phyloP scores from a whole-genome alignment of 1,284 basidiomycete genomes.

The Cystobasidiaceae sp. region DNA sequence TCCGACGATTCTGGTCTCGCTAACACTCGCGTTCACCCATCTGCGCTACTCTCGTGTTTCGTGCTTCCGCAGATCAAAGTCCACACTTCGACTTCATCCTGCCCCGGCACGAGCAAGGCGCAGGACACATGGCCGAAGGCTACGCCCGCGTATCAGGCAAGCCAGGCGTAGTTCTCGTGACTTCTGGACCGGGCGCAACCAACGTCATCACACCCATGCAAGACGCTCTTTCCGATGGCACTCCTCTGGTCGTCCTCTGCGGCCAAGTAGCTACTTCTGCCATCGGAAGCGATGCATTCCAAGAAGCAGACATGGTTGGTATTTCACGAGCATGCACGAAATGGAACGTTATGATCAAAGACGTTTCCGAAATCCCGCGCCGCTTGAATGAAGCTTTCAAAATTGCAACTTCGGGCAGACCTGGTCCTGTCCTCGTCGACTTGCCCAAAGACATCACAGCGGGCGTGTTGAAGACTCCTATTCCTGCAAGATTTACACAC shows the following conservation, averaged over 20 bases:
- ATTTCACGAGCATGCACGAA: slow-evolving; percentile 97
- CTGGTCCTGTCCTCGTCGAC: slow-evolving; percentile 95
- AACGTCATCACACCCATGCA: slow-evolving; percentile 98
- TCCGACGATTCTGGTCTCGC: too few species aligned
- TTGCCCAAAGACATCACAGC: slow-evolving; percentile 97
- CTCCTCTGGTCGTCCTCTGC: slow-evolving; percentile 90
- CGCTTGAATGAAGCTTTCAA: slow-evolving; percentile 99
- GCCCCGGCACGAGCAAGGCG: slow-evolving; percentile 94
- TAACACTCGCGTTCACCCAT: too few species aligned
- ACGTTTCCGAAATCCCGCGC: slow-evolving; percentile 86
- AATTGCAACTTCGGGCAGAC: slow-evolving; percentile 92
- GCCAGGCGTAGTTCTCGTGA: slow-evolving; percentile 95
- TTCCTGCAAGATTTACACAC: slow-evolving; percentile 82
- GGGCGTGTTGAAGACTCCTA: slow-evolving; percentile 74
- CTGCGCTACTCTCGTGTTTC: too few species aligned
- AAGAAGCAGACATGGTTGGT: slow-evolving; percentile 94
- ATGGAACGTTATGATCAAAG: slow-evolving; percentile 99
- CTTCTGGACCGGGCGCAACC: slow-evolving; percentile 94
- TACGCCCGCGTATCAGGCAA: slow-evolving; percentile 97
- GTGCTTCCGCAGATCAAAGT: too few species aligned
- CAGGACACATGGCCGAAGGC: slow-evolving; percentile 88
- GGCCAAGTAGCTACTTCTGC: slow-evolving; percentile 98
- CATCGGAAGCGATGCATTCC: slow-evolving; percentile 96
- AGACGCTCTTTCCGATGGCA: slow-evolving; percentile 89
- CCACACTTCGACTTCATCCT: slow-evolving; percentile 92